phyloP scores from a whole-genome alignment of 768 basidiomycete genomes.

The Lactarius pseudohatsudake region DNA sequence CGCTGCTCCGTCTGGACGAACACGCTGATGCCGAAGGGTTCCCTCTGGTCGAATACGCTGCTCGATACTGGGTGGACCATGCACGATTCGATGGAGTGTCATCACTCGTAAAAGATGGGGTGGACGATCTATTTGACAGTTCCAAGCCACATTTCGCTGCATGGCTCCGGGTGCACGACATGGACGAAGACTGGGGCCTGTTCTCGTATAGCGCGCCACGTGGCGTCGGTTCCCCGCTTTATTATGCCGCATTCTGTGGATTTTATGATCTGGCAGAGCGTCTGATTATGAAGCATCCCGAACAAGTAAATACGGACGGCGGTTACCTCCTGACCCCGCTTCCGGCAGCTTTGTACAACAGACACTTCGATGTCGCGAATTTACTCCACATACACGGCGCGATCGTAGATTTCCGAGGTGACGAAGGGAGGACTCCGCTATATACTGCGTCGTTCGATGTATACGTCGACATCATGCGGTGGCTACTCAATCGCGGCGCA shows the following conservation, averaged over 20 bases:
- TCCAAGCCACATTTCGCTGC: background rate
- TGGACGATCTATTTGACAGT: background rate
- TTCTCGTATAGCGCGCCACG: too few species aligned
- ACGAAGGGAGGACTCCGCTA: background rate
- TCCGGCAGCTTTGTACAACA: background rate
- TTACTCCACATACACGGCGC: background rate
- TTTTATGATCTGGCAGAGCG: background rate
- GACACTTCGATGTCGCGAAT: background rate
- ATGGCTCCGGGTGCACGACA: too few species aligned
- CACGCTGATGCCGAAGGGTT: background rate
- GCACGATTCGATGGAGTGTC: background rate
- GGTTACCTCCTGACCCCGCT: background rate
- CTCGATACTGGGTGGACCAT: background rate
- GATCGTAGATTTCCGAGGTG: background rate
- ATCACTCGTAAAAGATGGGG: background rate
- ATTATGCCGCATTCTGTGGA: background rate
- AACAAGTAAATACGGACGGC: background rate
- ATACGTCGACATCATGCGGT: background rate
- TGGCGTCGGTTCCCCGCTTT: background rate
- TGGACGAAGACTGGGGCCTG: too few species aligned
- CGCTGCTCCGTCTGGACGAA: background rate
- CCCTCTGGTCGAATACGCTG: background rate
- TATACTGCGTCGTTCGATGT: fast-evolving
- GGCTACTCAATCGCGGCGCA: background rate
- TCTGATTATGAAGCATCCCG: background rate